Conservation (phyloP, 208 protist genomes). For the Histomonas meleagridis region DNA sequence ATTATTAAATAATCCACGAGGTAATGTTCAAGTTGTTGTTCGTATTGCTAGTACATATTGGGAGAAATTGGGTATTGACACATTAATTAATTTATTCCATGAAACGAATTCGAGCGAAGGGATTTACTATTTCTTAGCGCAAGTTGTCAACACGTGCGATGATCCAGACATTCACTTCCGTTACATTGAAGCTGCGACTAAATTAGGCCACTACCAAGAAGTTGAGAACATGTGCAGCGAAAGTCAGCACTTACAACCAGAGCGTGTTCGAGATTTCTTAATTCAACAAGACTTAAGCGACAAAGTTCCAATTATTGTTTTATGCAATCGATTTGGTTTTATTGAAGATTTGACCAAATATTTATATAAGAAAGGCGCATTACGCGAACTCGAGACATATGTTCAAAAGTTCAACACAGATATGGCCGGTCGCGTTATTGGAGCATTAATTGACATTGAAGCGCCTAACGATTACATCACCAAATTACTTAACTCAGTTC, state of each 20-base stretch:
- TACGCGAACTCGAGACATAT: conserved; percentile 46
- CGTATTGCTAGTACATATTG: conserved; percentile 93
- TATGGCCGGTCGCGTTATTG: conserved; percentile 68
- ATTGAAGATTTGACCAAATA: conserved; percentile 92
- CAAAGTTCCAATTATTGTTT: conserved; percentile 95
- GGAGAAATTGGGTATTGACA: conserved; percentile 73
- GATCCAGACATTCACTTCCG: conserved; percentile 95
- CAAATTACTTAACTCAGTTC: conserved; percentile 76
- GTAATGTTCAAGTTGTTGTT: conserved; percentile 92
- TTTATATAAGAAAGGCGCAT: conserved; percentile 65
- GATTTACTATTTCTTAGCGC: conserved; percentile 84
- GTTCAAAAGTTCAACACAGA: conserved; percentile 43
- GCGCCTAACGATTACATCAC: conserved; percentile 84
- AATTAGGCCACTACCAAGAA: conserved; percentile 86
- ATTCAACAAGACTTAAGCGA: conserved; percentile 92
- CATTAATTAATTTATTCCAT: conserved; percentile 71
- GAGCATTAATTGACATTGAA: conserved; percentile 89
- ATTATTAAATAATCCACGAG: conserved; percentile 69
- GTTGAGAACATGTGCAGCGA: conserved; percentile 95
- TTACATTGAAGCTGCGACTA: conserved; percentile 95
- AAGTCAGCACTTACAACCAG: conserved; percentile 84
- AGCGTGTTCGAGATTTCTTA: conserved; percentile 88
- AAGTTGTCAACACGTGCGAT: conserved; percentile 78
- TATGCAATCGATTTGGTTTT: conserved; percentile 95
- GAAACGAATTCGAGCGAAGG: conserved; percentile 78